phyloP scores from a whole-genome alignment of 371 early-diverging fungal species.

The Coemansia sp. region DNA sequence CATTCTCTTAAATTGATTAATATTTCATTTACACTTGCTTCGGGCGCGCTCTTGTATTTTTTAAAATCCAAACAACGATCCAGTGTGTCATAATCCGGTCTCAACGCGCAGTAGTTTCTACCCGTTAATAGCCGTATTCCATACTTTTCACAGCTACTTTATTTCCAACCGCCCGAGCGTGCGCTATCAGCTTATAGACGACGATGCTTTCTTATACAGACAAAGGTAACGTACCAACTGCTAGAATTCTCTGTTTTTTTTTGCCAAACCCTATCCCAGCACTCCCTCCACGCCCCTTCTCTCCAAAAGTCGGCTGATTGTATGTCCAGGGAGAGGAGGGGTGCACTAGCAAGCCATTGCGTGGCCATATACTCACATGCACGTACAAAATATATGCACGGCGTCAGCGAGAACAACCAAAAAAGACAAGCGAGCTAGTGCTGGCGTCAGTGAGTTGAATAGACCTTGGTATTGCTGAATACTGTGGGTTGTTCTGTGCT shows the following conservation, averaged over 20 bases:
- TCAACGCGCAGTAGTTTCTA: neutral
- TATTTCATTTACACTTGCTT: constrained; percentile 1
- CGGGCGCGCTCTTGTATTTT: neutral
- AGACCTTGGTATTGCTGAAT: neutral
- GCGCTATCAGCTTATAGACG: neutral
- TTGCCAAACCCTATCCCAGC: neutral
- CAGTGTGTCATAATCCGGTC: neutral
- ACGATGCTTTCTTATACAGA: constrained; percentile 25
- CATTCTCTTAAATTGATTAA: neutral
- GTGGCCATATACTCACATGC: constrained; percentile 15
- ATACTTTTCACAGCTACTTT: neutral
- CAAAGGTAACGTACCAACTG: constrained; percentile 27
- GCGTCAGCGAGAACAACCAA: neutral
- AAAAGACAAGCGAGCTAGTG: neutral
- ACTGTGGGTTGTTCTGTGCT: neutral
- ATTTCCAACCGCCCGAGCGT: neutral
- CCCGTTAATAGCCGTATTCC: neutral
- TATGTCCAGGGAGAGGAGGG: neutral
- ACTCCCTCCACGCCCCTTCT: neutral
- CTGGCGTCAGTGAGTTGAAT: neutral
- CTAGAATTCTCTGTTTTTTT: neutral
- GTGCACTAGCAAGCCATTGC: neutral
- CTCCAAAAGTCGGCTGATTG: neutral
- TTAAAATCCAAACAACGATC: neutral
- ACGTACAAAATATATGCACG: constrained; percentile 23